Evolutionary conservation across 2,329 filamentous ascomycete genomes (phyloP), one percentile per base, ranked within the genome.

Genomic region (Penicillium sp.): DNA sequence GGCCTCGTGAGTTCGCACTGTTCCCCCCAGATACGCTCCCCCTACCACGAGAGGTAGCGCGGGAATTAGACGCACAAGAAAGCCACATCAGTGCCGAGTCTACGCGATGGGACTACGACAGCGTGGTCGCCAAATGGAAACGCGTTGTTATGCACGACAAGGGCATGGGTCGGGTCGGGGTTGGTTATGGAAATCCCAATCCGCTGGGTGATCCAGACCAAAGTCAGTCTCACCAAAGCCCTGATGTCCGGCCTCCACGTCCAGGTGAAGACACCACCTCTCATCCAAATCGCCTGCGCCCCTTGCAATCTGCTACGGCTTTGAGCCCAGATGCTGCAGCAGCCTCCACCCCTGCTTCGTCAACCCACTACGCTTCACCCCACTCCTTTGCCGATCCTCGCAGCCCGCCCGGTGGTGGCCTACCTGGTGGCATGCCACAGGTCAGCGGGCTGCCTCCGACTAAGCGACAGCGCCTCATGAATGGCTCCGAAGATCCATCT

Each of bases 101-200:
- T 8, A 57, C 71, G 0, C 70, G 76, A 42, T 81, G 78, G 79
- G 78, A 81, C 61, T 81, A 78, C 55, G 79, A 81, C 47, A 76
- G 67, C 35, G 67, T 81, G 5, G 72, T 82, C 13, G 69, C 75
- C 4, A 81, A 80, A 59, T 81, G 80, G 80, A 80, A 75, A 59
- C 71, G 76, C 1, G 77, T 79, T 29, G 74, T 80, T 12, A 75
- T 77, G 75, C 76, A 78, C 31, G 75, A 78, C 56, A 75, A 73
- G 54, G 69, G 72, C 54, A 78, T 78, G 71, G 76, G 76, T 10
- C 71, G 74, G 2, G 62, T 70, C n/a, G 73, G 73, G 5, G 66
- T 74, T 17, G 67, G 69, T 12, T 65, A 69, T 42, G 57, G 61
- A 27, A 69, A 62, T 43, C 52, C 67, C 13, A 57, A 49, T 23